Evolutionary conservation across 805 yeast species (phyloP).

Genomic region (Starmerella stigmatis): DNA sequence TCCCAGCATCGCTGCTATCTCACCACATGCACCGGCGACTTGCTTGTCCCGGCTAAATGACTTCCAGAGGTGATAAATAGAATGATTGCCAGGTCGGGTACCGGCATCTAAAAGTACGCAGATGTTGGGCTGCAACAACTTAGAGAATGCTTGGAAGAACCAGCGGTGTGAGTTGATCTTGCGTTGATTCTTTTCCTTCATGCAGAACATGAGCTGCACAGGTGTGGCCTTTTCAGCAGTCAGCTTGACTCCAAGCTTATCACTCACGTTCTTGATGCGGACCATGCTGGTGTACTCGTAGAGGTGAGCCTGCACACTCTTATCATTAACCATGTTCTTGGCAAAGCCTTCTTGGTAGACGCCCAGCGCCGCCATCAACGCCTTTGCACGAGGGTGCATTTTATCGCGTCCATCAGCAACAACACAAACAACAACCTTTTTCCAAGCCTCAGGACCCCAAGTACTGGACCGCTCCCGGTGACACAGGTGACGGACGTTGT

Average conservation of each 20-base stretch:
- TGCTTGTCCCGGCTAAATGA: conserved; percentile 62
- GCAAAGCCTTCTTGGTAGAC: conserved; percentile 94
- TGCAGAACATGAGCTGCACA: conserved; percentile 76
- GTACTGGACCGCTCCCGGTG: conserved; percentile 50
- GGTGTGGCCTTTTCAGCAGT: conserved; percentile 62
- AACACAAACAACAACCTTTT: conserved; percentile 77
- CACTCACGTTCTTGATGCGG: conserved; percentile 60
- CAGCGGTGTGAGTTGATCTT: conserved; percentile 94
- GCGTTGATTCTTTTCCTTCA: conserved; percentile 79
- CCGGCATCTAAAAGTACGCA: conserved; percentile 88
- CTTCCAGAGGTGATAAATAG: conserved; percentile 83
- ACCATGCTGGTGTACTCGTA: conserved; percentile 91
- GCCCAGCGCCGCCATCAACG: conserved; percentile 75
- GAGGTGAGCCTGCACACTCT: conserved; percentile 72
- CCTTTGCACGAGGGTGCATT: conserved; percentile 66
- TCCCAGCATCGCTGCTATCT: conserved; percentile 79
- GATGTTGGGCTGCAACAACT: conserved; percentile 68
- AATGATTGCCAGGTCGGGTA: conserved; percentile 75
- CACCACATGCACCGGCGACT: conserved; percentile 98
- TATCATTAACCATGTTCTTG: conserved; percentile 75
- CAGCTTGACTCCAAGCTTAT: conserved; percentile 46
- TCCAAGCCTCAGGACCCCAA: conserved; percentile 97
- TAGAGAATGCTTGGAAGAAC: conserved; percentile 90
- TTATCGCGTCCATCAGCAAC: conserved; percentile 89
- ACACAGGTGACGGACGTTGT: conserved; percentile 67